Percentiles rank a stretch among this genome's conserved stretches.
These are phyloP conservation scores for Lactifluus pinguis DNA, from an alignment of 768 basidiomycete species.

Conservation along the genomic window DNA sequence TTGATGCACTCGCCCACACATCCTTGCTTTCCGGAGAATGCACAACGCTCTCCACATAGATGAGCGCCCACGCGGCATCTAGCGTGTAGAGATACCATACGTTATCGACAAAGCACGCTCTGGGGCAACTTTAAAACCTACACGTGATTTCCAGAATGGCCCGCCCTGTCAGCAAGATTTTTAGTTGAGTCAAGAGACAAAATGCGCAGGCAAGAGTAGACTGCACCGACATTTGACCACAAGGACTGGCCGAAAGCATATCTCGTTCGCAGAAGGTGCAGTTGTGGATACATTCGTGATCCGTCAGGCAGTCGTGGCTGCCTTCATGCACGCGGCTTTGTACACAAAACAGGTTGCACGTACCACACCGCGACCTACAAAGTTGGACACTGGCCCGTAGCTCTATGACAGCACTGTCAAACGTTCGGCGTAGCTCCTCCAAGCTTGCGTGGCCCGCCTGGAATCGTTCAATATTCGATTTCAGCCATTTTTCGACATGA, in stretches of 20 bases:
- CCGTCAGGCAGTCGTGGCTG: constrained; percentile 42
- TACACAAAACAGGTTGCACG: constrained; percentile 43
- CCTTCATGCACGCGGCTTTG: constrained; percentile 37
- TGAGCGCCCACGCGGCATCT: constrained; percentile 46
- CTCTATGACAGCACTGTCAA: constrained; percentile 37
- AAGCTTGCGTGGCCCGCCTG: constrained; percentile 35
- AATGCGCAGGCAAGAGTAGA: constrained; percentile 19
- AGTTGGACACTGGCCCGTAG: constrained; percentile 38
- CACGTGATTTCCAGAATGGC: constrained; percentile 49
- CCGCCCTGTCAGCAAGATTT: constrained; percentile 34
- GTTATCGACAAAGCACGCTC: too few relatives aligned
- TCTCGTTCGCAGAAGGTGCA: constrained; percentile 38
- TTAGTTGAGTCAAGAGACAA: too few relatives aligned
- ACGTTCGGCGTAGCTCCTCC: constrained; percentile 35
- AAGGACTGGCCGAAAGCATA: constrained; percentile 21
- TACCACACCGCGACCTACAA: constrained; percentile 39
- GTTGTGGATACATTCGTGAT: constrained; percentile 35
- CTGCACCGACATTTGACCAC: constrained; percentile 39
- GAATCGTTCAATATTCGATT: constrained; percentile 41
- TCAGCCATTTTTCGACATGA: constrained; percentile 45
- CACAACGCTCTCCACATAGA: constrained; percentile 46
- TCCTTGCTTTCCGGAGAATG: constrained; percentile 37
- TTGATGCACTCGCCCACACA: constrained; percentile 46
- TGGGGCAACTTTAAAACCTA: constrained; percentile 22
- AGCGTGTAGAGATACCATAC: background rate